These are phyloP conservation scores for Sanguinoderma infundibulare DNA, from an alignment of 1,284 basidiomycete genomes.

Conservation along the genomic window DNA sequence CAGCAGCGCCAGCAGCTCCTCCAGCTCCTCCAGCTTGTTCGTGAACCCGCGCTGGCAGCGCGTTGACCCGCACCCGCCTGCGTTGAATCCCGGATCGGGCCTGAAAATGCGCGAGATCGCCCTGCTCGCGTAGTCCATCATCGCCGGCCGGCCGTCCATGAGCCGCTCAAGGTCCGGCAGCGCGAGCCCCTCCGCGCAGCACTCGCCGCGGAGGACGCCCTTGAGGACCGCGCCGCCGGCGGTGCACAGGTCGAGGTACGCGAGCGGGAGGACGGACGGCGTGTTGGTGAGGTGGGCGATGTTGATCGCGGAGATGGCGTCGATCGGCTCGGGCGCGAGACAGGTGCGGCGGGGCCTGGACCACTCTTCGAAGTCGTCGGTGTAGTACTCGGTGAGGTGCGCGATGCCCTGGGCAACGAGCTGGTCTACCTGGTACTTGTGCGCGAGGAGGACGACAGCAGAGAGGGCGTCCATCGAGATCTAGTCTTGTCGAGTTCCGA, in stretches of 20 bases:
- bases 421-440: slow-evolving; percentile 22
- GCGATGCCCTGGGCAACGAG: slow-evolving; percentile 13
- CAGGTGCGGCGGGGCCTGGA: slow-evolving; percentile 2
- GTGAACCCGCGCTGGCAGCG: slow-evolving; percentile 3
- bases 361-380: slow-evolving; percentile 13
- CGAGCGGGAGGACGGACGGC: slow-evolving; percentile 14
- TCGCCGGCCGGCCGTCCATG: slow-evolving; percentile 5
- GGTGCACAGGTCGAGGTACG: slow-evolving; percentile 4
- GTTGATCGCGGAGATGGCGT: slow-evolving; percentile 17
- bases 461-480: slow-evolving; percentile 11
- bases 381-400: slow-evolving; percentile 15
- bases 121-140: background rate
- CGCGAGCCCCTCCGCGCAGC: background rate
- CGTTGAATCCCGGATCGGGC: background rate
- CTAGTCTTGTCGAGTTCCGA: background rate
- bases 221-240: background rate
- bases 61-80: background rate
- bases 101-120: slow-evolving; percentile 11
- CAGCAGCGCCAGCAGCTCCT: background rate
- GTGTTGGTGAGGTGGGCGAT: slow-evolving; percentile 17
- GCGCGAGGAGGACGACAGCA: slow-evolving; percentile 10
- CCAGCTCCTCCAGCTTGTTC: slow-evolving; percentile 1
- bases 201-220: slow-evolving; percentile 6
- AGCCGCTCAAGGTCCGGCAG: slow-evolving; percentile 4
- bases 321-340: slow-evolving; percentile 1